Percentiles rank a stretch among this genome's conserved stretches.
Evolutionary conservation across 768 basidiomycete species (phyloP).

Genomic region (Kwoniella bestiolae): DNA sequence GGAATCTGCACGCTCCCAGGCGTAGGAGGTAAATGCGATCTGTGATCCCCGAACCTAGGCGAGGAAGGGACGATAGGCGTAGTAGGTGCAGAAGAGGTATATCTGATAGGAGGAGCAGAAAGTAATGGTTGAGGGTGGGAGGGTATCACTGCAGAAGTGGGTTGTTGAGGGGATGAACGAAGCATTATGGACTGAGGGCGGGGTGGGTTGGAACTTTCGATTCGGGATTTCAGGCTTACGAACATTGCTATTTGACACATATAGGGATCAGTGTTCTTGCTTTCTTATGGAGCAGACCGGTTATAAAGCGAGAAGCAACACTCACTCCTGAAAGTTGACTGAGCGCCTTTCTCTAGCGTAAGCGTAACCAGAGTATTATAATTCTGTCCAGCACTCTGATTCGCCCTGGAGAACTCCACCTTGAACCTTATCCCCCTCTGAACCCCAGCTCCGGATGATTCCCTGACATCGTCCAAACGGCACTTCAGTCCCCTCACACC

Average conservation of each 20-base stretch:
- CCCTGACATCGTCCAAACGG: constrained; percentile 68
- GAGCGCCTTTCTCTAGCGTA: constrained; percentile 83
- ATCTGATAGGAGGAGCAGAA: constrained; percentile 38
- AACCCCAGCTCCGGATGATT: constrained; percentile 62
- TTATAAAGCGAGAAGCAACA: background rate
- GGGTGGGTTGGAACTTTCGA: constrained; percentile 23
- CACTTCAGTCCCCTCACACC: constrained; percentile 76
- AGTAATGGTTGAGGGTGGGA: constrained; percentile 27
- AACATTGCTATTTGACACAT: constrained; percentile 26
- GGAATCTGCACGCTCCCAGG: constrained; percentile 33
- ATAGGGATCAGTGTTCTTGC: too few species aligned
- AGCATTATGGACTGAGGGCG: constrained; percentile 12
- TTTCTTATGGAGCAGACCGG: background rate
- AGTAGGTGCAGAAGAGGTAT: constrained; percentile 35
- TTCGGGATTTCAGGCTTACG: constrained; percentile 20
- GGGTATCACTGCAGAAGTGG: constrained; percentile 14
- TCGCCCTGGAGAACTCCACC: constrained; percentile 69
- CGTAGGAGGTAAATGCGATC: constrained; percentile 12
- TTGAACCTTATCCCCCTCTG: constrained; percentile 79
- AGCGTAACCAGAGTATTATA: constrained; percentile 69
- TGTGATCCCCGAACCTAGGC: constrained; percentile 29
- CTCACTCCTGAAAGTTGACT: constrained; percentile 72
- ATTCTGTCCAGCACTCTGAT: constrained; percentile 53
- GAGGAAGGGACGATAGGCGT: constrained; percentile 33
- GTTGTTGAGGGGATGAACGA: constrained; percentile 13